A percentile compares a stretch with the other conserved stretches of the same genome.
Evolutionary conservation across 805 yeast species (phyloP).

Genomic region (Saccharomycopsis fodiens): DNA sequence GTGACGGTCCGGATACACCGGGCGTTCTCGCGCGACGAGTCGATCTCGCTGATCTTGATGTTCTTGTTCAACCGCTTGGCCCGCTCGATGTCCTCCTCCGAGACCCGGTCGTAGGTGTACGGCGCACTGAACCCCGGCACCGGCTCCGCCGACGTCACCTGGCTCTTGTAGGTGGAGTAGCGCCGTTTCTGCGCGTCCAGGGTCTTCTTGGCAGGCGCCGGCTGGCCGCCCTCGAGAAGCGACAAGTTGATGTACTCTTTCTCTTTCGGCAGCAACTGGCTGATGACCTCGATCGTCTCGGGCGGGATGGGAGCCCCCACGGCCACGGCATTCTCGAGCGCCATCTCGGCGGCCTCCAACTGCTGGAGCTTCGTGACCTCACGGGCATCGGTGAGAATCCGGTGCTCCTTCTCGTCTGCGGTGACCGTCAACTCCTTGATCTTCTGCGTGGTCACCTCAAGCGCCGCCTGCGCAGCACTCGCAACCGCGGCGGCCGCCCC

Average conservation of each 20-base stretch:
- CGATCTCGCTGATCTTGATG: slow-evolving; percentile 43
- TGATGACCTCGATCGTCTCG: slow-evolving; percentile 39
- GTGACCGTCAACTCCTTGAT: slow-evolving; percentile 7
- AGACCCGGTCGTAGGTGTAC: slow-evolving; percentile 56
- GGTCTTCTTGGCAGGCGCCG: slow-evolving; percentile 36
- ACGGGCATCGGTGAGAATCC: slow-evolving; percentile 26
- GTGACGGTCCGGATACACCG: slow-evolving; percentile 53
- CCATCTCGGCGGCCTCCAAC: slow-evolving; percentile 51
- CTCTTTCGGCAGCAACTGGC: slow-evolving; percentile 28
- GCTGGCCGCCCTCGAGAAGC: slow-evolving; percentile 4
- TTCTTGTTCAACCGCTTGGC: slow-evolving; percentile 47
- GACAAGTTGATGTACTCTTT: slow-evolving; percentile 25
- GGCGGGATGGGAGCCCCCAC: slow-evolving; percentile 20
- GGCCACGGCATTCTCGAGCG: slow-evolving; percentile 32
- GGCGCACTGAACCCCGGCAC: slow-evolving; percentile 34
- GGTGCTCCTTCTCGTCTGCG: slow-evolving; percentile 12
- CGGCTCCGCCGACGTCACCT: slow-evolving; percentile 34
- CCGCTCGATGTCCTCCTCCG: slow-evolving; percentile 47
- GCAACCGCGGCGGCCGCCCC: slow-evolving; percentile 7
- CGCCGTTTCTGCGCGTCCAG: slow-evolving; percentile 43
- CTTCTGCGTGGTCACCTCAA: slow-evolving; percentile 15
- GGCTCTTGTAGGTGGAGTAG: slow-evolving; percentile 47
- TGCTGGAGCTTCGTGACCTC: slow-evolving; percentile 43
- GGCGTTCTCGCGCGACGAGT: slow-evolving; percentile 41
- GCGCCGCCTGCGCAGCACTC: slow-evolving; percentile 5